These are phyloP conservation scores for Sporothrix mexicana DNA, from an alignment of 2,329 filamentous ascomycete genomes.

Conservation along the genomic window DNA sequence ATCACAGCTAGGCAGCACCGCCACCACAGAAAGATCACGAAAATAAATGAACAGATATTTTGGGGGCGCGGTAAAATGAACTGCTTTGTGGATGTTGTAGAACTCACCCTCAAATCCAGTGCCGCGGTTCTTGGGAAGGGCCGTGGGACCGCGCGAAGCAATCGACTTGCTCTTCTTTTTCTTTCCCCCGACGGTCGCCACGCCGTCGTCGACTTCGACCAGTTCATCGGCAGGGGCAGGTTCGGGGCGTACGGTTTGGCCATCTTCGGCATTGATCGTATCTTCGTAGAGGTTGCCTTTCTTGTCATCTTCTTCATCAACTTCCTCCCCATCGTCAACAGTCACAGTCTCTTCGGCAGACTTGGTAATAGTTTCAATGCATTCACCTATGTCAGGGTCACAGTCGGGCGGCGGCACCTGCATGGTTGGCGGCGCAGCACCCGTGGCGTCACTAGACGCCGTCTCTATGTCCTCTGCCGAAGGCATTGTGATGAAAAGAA, in stretches of 20 bases:
- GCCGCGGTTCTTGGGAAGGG: conserved; percentile 52
- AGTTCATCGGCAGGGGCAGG: background rate
- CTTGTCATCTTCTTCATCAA: background rate
- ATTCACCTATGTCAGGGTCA: no score
- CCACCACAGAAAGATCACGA: background rate
- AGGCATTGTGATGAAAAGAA: background rate
- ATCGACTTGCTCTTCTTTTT: conserved; percentile 51
- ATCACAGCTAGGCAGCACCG: conserved; percentile 3
- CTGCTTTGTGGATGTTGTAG: no score
- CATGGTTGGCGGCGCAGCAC: conserved; percentile 4
- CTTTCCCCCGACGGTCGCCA: background rate
- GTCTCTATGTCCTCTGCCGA: background rate
- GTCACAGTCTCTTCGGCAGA: background rate
- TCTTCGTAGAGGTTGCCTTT: conserved; percentile 8
- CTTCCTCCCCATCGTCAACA: background rate
- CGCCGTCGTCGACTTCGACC: conserved; percentile 4
- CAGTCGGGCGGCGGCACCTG: background rate
- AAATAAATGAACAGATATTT: background rate
- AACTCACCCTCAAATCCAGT: conserved; percentile 71
- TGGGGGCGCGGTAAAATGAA: background rate
- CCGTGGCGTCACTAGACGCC: background rate
- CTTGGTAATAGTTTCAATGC: no score
- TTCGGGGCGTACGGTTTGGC: background rate
- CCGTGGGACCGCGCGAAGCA: conserved; percentile 49
- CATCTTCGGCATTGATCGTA: background rate